A percentile compares a stretch with the other conserved stretches of the same genome.
phyloP scores from a whole-genome alignment of 2,329 filamentous ascomycete genomes.

The Pseudocercospora eumusae region DNA sequence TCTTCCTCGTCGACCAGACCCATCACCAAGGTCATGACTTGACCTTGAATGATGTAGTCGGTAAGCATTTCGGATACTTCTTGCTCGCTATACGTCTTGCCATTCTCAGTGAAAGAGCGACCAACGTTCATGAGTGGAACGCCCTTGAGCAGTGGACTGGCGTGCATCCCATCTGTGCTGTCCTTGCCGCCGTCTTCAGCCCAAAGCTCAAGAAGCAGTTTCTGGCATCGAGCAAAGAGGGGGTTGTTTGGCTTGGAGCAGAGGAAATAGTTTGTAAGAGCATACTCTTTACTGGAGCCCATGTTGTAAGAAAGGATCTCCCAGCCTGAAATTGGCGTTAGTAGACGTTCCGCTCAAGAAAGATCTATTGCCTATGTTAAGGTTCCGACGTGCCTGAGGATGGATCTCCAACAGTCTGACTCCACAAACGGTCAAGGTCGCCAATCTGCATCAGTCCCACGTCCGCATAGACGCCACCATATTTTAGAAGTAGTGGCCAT shows the following conservation, averaged over 20 bases:
- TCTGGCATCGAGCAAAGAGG: constrained; percentile 53
- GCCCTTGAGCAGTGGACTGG: constrained; percentile 51
- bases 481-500: constrained; percentile 57
- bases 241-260: constrained; percentile 46
- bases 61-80: constrained; percentile 50
- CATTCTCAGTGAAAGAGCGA: constrained; percentile 30
- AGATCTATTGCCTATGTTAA: background rate
- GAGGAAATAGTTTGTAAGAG: constrained; percentile 56
- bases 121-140: constrained; percentile 43
- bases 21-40: constrained; percentile 56
- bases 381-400: constrained; percentile 43
- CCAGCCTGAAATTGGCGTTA: background rate
- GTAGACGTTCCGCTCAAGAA: background rate
- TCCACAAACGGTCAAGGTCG: constrained; percentile 58
- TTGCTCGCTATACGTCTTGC: constrained; percentile 36
- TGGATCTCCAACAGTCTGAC: constrained; percentile 50
- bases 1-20: constrained; percentile 54
- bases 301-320: constrained; percentile 50
- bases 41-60: constrained; percentile 61
- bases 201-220: constrained; percentile 57
- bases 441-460: constrained; percentile 60
- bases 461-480: constrained; percentile 61
- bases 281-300: constrained; percentile 41
- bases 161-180: constrained; percentile 55
- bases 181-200: constrained; percentile 45